Percentiles rank a stretch among this genome's conserved stretches.
Evolutionary conservation across 2,329 filamentous ascomycete species (phyloP).

Genomic region (Sphaerostilbella broomeana): DNA sequence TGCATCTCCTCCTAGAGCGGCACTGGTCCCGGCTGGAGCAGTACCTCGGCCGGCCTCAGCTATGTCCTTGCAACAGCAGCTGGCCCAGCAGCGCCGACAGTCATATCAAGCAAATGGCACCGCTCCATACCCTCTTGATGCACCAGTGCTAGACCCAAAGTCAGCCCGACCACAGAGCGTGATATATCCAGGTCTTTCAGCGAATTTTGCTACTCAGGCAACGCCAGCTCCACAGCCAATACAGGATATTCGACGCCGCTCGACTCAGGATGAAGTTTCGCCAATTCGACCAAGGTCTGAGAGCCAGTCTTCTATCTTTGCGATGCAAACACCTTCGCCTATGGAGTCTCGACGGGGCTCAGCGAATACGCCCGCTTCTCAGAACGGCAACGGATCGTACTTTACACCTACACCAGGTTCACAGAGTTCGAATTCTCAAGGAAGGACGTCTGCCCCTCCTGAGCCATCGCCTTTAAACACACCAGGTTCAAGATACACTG

Average conservation of each 20-base stretch:
- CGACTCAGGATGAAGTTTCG: conserved; percentile 12
- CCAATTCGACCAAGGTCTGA: conserved; percentile 13
- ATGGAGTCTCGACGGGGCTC: conserved; percentile 15
- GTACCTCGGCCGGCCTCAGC: conserved; percentile 4
- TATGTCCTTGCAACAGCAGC: conserved; percentile 3
- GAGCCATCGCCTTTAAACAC: not conserved
- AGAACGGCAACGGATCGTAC: conserved; percentile 1
- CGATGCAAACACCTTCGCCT: conserved; percentile 14
- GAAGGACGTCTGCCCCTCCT: not conserved
- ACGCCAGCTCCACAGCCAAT: not conserved
- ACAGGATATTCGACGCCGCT: conserved; percentile 6
- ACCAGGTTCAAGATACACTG: not conserved
- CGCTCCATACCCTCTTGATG: not conserved
- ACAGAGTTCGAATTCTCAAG: not conserved
- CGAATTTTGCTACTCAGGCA: conserved; percentile 3
- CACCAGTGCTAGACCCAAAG: not conserved
- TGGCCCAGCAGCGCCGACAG: conserved; percentile 4
- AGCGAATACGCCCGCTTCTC: conserved; percentile 4
- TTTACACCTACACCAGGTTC: conserved; percentile 10
- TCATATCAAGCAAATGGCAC: conserved; percentile 1
- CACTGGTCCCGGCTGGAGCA: conserved; percentile 4
- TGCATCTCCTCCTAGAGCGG: not conserved
- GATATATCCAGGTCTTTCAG: conserved; percentile 1
- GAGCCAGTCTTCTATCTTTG: conserved; percentile 13
- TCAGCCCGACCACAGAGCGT: conserved; percentile 10